Evolutionary conservation across 1,284 basidiomycete genomes (phyloP).

Genomic region (Ceratobasidium sp.): DNA sequence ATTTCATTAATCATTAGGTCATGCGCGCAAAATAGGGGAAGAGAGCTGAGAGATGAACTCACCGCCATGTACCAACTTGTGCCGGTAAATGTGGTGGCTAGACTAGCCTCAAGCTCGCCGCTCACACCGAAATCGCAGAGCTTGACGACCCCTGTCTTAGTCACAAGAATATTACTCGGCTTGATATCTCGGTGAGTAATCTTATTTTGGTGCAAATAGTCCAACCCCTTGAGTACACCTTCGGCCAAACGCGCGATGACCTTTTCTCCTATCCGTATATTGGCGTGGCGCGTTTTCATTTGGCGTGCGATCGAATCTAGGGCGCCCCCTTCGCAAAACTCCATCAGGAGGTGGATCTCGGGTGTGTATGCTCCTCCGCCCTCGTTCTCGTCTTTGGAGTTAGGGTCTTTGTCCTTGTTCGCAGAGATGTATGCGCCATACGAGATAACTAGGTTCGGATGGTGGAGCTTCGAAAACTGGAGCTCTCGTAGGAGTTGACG

Average conservation of each 20-base stretch:
- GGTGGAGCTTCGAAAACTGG: slow-evolving; percentile 86
- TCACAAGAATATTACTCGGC: slow-evolving; percentile 94
- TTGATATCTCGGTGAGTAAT: slow-evolving; percentile 99
- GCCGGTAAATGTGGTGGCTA: slow-evolving; percentile 96
- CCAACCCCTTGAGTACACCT: slow-evolving; percentile 90
- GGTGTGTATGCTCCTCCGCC: slow-evolving; percentile 54
- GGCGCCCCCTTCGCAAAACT: slow-evolving; percentile 89
- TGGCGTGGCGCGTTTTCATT: slow-evolving; percentile 77
- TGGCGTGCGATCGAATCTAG: slow-evolving; percentile 90
- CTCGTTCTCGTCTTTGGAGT: not conserved
- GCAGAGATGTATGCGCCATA: slow-evolving; percentile 96
- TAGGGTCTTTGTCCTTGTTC: slow-evolving; percentile 68
- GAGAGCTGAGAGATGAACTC: slow-evolving; percentile 62
- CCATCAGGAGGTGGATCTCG: slow-evolving; percentile 97
- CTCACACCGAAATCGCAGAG: slow-evolving; percentile 97
- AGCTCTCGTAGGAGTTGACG: slow-evolving; percentile 95
- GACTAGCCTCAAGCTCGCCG: slow-evolving; percentile 91
- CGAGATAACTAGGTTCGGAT: slow-evolving; percentile 92
- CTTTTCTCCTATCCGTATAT: slow-evolving; percentile 89
- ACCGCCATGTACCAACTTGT: slow-evolving; percentile 99
- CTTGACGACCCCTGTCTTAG: slow-evolving; percentile 89
- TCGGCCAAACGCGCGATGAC: slow-evolving; percentile 93
- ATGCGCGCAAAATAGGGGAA: too few species aligned
- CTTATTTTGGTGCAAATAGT: slow-evolving; percentile 90
- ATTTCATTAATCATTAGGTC: too few species aligned